A percentile compares a stretch with the other conserved stretches of the same genome.
Conservation (phyloP, 805 yeast species). For the Pichia rugopelliculosa region DNA sequence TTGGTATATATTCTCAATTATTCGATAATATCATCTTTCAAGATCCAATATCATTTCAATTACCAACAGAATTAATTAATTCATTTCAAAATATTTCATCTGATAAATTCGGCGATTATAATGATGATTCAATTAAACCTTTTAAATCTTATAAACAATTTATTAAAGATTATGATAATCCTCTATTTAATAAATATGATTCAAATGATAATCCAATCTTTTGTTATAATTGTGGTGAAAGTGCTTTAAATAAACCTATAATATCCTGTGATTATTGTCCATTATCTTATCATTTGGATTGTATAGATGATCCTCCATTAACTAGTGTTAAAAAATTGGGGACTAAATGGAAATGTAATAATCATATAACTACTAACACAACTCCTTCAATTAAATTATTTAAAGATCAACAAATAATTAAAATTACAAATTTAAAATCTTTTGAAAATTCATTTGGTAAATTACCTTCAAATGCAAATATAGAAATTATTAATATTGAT, state of each 20-base stretch:
- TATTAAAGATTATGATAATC: conserved; percentile 43
- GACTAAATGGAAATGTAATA: conserved; percentile 86
- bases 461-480: conserved; percentile 36
- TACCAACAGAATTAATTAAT: conserved; percentile 66
- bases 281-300: conserved; percentile 82
- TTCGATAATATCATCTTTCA: conserved; percentile 48
- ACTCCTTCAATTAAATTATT: conserved; percentile 42
- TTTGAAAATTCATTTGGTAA: conserved; percentile 35
- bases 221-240: conserved; percentile 67
- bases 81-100: conserved; percentile 65
- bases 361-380: conserved; percentile 52
- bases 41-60: conserved; percentile 58
- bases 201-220: conserved; percentile 59
- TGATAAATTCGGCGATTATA: conserved; percentile 64
- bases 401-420: conserved; percentile 44
- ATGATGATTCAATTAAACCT: conserved; percentile 52
- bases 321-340: conserved; percentile 67
- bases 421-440: conserved; percentile 38
- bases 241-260: conserved; percentile 50
- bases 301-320: conserved; percentile 63
- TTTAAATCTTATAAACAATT: conserved; percentile 34
- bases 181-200: conserved; percentile 53
- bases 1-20: conserved; percentile 50
- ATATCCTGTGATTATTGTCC: conserved; percentile 80
- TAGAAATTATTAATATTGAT: conserved; percentile 43